Percentiles rank a stretch among this genome's conserved stretches.
phyloP scores from a whole-genome alignment of 192 early-diverging fungal species.

The Rhizoclosmatium globosum region DNA sequence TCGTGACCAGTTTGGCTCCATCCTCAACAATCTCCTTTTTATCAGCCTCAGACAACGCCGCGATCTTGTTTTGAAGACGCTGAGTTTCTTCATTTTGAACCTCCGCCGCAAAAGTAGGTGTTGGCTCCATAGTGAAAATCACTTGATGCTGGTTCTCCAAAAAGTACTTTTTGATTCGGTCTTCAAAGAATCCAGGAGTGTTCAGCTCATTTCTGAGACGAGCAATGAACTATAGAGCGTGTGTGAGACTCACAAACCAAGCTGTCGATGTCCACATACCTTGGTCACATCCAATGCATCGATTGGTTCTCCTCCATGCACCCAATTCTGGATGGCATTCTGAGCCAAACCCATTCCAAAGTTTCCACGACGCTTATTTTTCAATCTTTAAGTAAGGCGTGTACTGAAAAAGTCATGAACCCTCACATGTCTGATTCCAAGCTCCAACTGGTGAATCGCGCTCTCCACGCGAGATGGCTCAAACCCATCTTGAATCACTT shows the following conservation, averaged over 20 bases:
- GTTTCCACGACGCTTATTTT: constrained; percentile 76
- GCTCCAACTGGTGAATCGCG: constrained; percentile 87
- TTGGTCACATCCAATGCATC: constrained; percentile 83
- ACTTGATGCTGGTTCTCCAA: constrained; percentile 81
- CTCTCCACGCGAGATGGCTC: constrained; percentile 80
- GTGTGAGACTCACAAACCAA: not conserved
- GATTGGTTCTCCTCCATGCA: constrained; percentile 86
- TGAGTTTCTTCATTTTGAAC: constrained; percentile 70
- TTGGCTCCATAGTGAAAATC: constrained; percentile 84
- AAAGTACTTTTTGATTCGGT: constrained; percentile 78
- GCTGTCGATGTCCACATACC: constrained; percentile 40
- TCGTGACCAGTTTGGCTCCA: constrained; percentile 69
- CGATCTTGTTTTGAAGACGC: constrained; percentile 70
- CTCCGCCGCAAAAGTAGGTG: constrained; percentile 65
- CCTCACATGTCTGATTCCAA: constrained; percentile 85
- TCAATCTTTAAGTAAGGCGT: not conserved
- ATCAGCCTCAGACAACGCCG: constrained; percentile 66
- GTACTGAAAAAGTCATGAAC: not conserved
- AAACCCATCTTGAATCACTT: constrained; percentile 78
- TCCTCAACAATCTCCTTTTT: constrained; percentile 68
- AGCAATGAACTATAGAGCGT: constrained; percentile 64
- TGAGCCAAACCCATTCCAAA: constrained; percentile 90
- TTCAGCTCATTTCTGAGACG: constrained; percentile 66
- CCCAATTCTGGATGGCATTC: constrained; percentile 80
- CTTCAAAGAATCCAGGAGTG: constrained; percentile 75